These are phyloP conservation scores for Phialophora verrucosa DNA, from an alignment of 2,329 filamentous ascomycete genomes.

Conservation along the genomic window DNA sequence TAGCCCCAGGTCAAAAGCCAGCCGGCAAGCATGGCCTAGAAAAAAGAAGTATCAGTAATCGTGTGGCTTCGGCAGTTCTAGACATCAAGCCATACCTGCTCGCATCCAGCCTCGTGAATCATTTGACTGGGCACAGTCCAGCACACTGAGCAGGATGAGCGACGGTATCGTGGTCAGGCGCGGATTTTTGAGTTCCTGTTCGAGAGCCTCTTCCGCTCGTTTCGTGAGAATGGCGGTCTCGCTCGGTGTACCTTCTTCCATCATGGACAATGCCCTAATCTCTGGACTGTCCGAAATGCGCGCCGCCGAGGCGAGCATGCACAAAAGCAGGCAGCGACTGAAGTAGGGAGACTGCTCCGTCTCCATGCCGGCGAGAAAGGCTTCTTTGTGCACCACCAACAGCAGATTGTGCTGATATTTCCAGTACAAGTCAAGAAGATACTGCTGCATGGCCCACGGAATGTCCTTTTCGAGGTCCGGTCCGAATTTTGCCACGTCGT, in stretches of 20 bases:
- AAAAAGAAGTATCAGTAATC: no score
- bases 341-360: no score
- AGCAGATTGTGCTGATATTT: conserved; percentile 26
- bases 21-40: no score
- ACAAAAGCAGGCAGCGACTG: no score
- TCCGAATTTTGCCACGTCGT: conserved; percentile 18
- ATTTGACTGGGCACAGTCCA: conserved; percentile 24
- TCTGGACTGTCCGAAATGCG: no score
- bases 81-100: conserved; percentile 18
- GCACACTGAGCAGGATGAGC: conserved; percentile 21
- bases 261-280: no score
- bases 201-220: conserved; percentile 20
- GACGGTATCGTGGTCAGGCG: conserved; percentile 21
- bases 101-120: conserved; percentile 24
- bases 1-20: no score
- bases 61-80: no score
- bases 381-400: background rate
- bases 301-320: no score
- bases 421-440: conserved; percentile 27
- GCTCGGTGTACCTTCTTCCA: no score
- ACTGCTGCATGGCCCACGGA: conserved; percentile 24
- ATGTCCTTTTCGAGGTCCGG: conserved; percentile 22
- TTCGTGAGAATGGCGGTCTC: no score
- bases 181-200: conserved; percentile 22
- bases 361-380: no score